Base-by-base conservation (phyloP, 164 flowering plant genomes). In the Magnolia kwangsiensis region DNA sequence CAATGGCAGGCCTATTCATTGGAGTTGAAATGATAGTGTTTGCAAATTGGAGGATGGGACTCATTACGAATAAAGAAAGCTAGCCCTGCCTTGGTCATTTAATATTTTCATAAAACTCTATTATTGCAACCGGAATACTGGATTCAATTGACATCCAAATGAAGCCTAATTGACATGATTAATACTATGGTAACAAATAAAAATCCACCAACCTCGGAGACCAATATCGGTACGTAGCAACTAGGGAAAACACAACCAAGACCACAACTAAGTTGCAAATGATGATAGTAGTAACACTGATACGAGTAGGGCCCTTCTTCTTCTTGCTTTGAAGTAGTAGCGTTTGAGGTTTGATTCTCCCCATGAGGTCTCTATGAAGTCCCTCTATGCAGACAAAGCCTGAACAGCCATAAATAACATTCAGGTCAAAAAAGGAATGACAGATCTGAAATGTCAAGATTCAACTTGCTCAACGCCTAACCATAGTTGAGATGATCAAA, bases 331-430 rank as follows among this genome's bases (percentile, higher is more conserved):
- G 97, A 55, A 78, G 86, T 50, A 91, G 77, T 70, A 93, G 77
- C 50, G 95, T 82, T 83, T 91, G 95, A 75, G 97, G 97, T 75
- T 93, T 93, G 76, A 93, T 93, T 83, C 92, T 88, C 10, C 91
- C 96, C 98, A 93, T 93, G 72, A 31, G 50, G 51, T 24, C 16
- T 16, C 10, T 5, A 24, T 11, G n/a, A 31, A 9, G 7, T 19
- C 71, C 29, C 14, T 37, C 71, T 68, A 31, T 45, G 29, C n/a
- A 29, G 37, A 68, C 19, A 68, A 68, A 29, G 19, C n/a, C 37
- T 14, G 49, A 31, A 14, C 8, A 68, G 5, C 10, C 23, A 64
- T 20, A 31, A 11, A 9, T 16, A 27, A 11, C 71, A 68, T 29
- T 29, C 31, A 13, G 31, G 7, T 24, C 31, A 14, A 68, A 6